Evolutionary conservation across 805 yeast species (phyloP).

Genomic region (Kuraishia hungarica): DNA sequence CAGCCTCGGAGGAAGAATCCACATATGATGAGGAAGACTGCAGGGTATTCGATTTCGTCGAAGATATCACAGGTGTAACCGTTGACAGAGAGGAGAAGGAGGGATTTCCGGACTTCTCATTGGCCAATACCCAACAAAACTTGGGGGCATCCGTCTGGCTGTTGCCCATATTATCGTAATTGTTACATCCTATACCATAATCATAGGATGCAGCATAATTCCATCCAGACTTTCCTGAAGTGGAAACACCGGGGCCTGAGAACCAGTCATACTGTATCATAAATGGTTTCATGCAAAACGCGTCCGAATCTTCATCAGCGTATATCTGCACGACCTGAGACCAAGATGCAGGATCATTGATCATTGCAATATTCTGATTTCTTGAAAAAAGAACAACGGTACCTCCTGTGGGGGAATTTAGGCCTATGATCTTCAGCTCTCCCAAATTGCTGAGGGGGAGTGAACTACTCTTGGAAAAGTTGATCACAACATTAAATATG

Average conservation of each 20-base stretch:
- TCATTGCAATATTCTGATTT: slow-evolving; percentile 11
- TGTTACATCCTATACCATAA: not conserved
- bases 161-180: not conserved
- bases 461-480: slow-evolving; percentile 8
- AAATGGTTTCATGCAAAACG: slow-evolving; percentile 16
- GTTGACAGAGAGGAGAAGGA: not conserved
- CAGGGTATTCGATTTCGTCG: not conserved
- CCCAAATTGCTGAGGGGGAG: slow-evolving; percentile 12
- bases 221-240: not conserved
- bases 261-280: slow-evolving; percentile 23
- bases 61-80: not conserved
- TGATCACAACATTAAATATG: slow-evolving; percentile 6
- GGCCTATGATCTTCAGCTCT: slow-evolving; percentile 19
- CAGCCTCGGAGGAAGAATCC: too few species aligned
- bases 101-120: not conserved
- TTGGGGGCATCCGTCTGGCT: not conserved
- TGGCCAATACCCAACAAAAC: not conserved
- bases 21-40: too few species aligned
- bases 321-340: slow-evolving; percentile 16
- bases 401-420: slow-evolving; percentile 16
- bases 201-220: not conserved
- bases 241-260: not conserved
- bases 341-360: slow-evolving; percentile 19
- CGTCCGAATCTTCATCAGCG: slow-evolving; percentile 9
- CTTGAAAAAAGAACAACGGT: slow-evolving; percentile 16